Evolutionary conservation across 2,329 filamentous ascomycete species (phyloP).

Genomic region (Neonectria punicea): DNA sequence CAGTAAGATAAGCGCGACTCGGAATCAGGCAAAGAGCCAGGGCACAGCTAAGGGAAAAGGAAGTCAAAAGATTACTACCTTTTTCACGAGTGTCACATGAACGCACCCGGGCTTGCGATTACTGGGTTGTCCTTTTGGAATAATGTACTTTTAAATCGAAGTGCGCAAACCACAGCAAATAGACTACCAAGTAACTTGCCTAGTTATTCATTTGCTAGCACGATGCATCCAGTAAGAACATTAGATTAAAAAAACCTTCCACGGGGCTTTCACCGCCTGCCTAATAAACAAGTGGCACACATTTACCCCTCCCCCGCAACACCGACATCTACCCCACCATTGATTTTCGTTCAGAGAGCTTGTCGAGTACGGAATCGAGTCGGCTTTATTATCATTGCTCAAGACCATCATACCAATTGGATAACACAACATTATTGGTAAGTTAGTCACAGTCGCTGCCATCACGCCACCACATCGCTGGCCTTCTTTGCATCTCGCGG

Average conservation of each 20-base stretch:
- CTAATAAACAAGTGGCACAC: background rate
- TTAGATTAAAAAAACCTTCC: too few relatives aligned
- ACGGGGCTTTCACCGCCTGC: background rate
- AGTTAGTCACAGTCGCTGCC: too few relatives aligned
- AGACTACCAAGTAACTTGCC: too few relatives aligned
- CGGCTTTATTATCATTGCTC: background rate
- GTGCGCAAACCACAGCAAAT: too few relatives aligned
- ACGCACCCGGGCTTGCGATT: background rate
- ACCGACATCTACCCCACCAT: background rate
- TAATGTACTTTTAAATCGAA: too few relatives aligned
- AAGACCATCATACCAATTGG: too few relatives aligned
- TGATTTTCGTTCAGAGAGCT: background rate
- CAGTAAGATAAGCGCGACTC: slow-evolving; percentile 53
- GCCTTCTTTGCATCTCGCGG: too few relatives aligned
- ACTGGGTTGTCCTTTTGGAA: too few relatives aligned
- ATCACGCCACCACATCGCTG: too few relatives aligned
- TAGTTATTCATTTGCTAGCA: too few relatives aligned
- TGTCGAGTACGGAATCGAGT: background rate
- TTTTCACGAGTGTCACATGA: slow-evolving; percentile 65
- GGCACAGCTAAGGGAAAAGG: slow-evolving; percentile 76
- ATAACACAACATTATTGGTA: too few relatives aligned
- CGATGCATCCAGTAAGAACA: too few relatives aligned
- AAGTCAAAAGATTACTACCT: slow-evolving; percentile 79
- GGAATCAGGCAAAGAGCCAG: slow-evolving; percentile 52
- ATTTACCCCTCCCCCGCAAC: slow-evolving; percentile 1